These are phyloP conservation scores for Lactarius tabidus DNA, from an alignment of 768 basidiomycete genomes.

Conservation along the genomic window DNA sequence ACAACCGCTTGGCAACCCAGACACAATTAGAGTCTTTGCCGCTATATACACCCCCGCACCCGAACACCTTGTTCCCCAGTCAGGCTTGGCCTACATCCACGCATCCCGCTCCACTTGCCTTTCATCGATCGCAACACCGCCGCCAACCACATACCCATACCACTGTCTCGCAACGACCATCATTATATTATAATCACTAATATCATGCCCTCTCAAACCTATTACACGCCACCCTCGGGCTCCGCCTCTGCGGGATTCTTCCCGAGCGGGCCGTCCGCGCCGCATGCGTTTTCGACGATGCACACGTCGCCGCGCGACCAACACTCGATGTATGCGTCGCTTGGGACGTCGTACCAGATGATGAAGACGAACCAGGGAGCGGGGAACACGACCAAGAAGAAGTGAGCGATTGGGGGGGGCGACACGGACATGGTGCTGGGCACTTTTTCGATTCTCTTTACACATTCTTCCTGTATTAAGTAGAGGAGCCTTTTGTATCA, in stretches of 20 bases:
- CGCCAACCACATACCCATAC: neutral
- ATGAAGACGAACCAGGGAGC: constrained; percentile 5
- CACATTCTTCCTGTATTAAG: neutral
- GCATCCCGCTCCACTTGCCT: neutral
- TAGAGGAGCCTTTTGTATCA: neutral
- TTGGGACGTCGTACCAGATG: constrained; percentile 21
- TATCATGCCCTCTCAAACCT: constrained; percentile 33
- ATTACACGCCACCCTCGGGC: constrained; percentile 26
- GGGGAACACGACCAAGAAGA: constrained; percentile 18
- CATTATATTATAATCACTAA: neutral
- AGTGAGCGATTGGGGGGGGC: neutral
- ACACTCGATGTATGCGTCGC: constrained; percentile 33
- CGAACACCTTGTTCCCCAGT: constrained; percentile 20
- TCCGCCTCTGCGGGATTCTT: constrained; percentile 33
- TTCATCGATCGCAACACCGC: constrained; percentile 6
- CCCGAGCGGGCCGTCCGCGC: constrained; percentile 34
- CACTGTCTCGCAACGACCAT: neutral
- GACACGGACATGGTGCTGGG: neutral
- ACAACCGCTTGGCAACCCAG: neutral
- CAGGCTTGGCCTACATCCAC: constrained; percentile 22
- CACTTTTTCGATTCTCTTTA: neutral
- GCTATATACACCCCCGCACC: constrained; percentile 16
- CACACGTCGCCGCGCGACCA: constrained; percentile 35
- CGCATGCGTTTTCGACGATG: constrained; percentile 36
- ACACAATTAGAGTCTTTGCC: constrained; percentile 19